Base-by-base conservation (phyloP, 1,139 yeast species). In the Zygoascus hellenicus region DNA sequence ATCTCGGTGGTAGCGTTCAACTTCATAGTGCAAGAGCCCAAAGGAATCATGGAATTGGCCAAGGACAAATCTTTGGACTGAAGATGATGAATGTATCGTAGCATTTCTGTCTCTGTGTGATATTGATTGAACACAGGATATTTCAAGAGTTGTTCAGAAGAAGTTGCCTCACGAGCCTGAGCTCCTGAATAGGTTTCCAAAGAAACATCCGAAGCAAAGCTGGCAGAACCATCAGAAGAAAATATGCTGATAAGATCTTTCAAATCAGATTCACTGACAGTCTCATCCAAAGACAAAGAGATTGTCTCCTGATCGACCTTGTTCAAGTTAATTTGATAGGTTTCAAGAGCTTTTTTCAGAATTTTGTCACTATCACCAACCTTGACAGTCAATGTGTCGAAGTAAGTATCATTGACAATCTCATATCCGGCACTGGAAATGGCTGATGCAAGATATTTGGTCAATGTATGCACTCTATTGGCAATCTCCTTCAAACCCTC, bases 11-110 rank as follows among this genome's bases (percentile, higher is more conserved):
- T 90, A 46, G 96, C 84, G 63, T 92, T 92, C 61, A 92, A 76
- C 68, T 92, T 92, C 98, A 92, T 92, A 32, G 98, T 92, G 72
- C 98, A 92, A 9, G 96, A 88, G 32, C 98, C 98, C 55, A 92
- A 77, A 37, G 97, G 95, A 54, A 92, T 92, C 98, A 92, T 92
- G 11, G 97, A 86, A 64, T 89, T 86, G 26, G 97, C 96, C 54
- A 92, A 75, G 0, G 97, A 90, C 55, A 92, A 74, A 69, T 92
- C 98, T 69, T 85, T 88, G 51, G 82, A 73, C 69, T 92, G 97
- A 52, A 92, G 74, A 54, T 78, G 77, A 64, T 88, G 94, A 60
- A 92, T 73, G 70, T 92, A 92, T 65, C 98, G 80, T 58, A 92
- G 76, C 84, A 92, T 83, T 49, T 96, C 82, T 28, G 98, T 92